Conservation (phyloP, 2,329 filamentous ascomycete species). For the Sporothrix pallida region DNA sequence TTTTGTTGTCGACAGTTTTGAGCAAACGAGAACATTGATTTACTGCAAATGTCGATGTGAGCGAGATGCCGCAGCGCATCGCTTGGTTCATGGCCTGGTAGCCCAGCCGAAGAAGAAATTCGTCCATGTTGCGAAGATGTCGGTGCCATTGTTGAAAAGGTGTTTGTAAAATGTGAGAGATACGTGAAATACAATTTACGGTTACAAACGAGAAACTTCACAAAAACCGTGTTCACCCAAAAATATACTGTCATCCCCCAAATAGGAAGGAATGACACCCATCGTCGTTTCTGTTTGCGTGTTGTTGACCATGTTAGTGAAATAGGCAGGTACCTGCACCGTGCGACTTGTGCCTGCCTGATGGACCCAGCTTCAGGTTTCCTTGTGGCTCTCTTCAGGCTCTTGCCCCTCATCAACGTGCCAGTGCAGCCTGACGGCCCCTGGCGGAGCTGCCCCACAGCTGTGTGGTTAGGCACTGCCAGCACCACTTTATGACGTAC, state of each 20-base stretch:
- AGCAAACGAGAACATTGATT: constrained; percentile 79
- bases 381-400: neutral
- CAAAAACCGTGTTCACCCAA: neutral
- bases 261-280: constrained; percentile 22
- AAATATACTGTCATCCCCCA: neutral
- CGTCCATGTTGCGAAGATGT: constrained; percentile 65
- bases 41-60: constrained; percentile 86
- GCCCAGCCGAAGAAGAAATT: constrained; percentile 59
- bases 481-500: constrained; percentile 15
- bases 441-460: constrained; percentile 17
- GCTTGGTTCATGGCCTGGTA: constrained; percentile 88
- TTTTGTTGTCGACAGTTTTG: constrained; percentile 74
- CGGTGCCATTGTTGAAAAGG: constrained; percentile 1
- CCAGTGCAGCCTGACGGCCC: neutral
- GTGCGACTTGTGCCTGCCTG: neutral
- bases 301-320: constrained; percentile 5
- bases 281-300: neutral
- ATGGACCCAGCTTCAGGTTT: neutral
- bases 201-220: neutral
- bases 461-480: constrained; percentile 10
- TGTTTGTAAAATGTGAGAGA: too few species aligned
- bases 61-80: constrained; percentile 81
- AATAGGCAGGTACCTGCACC: constrained; percentile 20
- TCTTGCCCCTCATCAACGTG: constrained; percentile 6
- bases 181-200: neutral